These are phyloP conservation scores for Sporisorium sorghi DNA, from an alignment of 1,284 basidiomycete genomes.

Conservation along the genomic window DNA sequence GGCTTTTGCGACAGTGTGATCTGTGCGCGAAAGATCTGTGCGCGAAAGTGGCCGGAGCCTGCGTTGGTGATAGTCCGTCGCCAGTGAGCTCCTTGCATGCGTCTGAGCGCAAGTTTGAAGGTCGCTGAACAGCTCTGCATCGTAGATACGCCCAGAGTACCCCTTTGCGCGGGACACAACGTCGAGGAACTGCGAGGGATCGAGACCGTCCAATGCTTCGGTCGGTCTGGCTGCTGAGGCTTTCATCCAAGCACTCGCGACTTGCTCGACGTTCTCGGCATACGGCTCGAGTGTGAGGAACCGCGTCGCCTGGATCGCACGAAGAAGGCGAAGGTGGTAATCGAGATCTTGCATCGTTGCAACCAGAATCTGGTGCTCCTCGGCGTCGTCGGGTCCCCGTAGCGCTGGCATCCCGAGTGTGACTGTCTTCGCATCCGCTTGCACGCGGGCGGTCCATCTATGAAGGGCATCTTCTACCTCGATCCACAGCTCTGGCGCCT, in stretches of 20 bases:
- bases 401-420: background rate
- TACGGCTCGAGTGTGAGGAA: constrained; percentile 25
- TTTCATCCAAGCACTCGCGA: constrained; percentile 12
- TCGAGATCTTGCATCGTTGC: constrained; percentile 7
- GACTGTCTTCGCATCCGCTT: background rate
- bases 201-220: background rate
- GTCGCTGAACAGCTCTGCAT: background rate
- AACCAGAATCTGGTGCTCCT: constrained; percentile 15
- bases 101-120: background rate
- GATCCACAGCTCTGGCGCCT: constrained; percentile 28
- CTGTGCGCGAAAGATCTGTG: background rate
- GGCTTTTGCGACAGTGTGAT: background rate
- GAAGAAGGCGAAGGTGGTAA: constrained; percentile 8
- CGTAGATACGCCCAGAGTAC: constrained; percentile 7
- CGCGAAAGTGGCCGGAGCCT: background rate
- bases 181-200: constrained; percentile 3
- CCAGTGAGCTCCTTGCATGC: background rate
- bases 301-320: constrained; percentile 22
- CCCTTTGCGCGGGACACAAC: constrained; percentile 7
- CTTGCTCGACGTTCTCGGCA: constrained; percentile 22
- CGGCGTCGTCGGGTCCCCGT: constrained; percentile 27
- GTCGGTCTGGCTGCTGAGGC: background rate
- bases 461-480: constrained; percentile 21
- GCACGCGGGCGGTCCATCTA: constrained; percentile 17
- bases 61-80: background rate